phyloP scores from a whole-genome alignment of 164 flowering plant genomes.

The Santalum album region DNA sequence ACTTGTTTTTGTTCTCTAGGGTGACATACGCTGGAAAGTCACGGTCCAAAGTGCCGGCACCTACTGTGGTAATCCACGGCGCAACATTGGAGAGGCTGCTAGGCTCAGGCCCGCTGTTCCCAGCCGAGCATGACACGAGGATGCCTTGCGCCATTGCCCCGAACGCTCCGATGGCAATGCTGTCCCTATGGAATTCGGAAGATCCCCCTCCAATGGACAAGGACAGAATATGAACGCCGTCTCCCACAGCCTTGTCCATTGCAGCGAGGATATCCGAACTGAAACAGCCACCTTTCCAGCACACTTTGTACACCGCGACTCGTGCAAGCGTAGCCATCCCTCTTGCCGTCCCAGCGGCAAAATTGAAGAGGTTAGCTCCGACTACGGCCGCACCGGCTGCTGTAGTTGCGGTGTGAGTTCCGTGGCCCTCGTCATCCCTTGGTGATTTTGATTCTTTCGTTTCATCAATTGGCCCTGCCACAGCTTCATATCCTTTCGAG shows the following conservation, averaged over 20 bases:
- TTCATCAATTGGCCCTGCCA: constrained; percentile 57
- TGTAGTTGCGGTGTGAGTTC: constrained; percentile 80
- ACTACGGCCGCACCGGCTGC: constrained; percentile 65
- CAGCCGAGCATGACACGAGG: constrained; percentile 87
- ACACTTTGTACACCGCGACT: constrained; percentile 72
- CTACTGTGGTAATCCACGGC: constrained; percentile 89
- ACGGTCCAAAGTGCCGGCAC: constrained; percentile 84
- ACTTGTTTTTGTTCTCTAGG: constrained; percentile 58
- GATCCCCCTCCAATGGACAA: constrained; percentile 70
- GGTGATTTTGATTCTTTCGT: constrained; percentile 67
- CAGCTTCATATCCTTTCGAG: constrained; percentile 62
- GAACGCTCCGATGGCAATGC: constrained; percentile 69
- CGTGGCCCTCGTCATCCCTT: constrained; percentile 87
- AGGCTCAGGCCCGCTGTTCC: constrained; percentile 61
- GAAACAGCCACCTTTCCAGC: constrained; percentile 84
- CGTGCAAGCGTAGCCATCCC: constrained; percentile 84
- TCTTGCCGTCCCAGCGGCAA: constrained; percentile 69
- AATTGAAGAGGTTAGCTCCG: constrained; percentile 69
- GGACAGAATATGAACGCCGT: constrained; percentile 81
- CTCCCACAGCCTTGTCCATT: constrained; percentile 65
- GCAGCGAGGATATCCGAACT: constrained; percentile 65
- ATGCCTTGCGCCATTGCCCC: constrained; percentile 55
- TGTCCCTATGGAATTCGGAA: constrained; percentile 48
- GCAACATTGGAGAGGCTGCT: constrained; percentile 62
- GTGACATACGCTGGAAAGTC: constrained; percentile 66